Percentiles rank a stretch among this genome's conserved stretches.
These are phyloP conservation scores for Zoysia matrella DNA, from an alignment of 202 grass and related monocot species.

Conservation along the genomic window DNA sequence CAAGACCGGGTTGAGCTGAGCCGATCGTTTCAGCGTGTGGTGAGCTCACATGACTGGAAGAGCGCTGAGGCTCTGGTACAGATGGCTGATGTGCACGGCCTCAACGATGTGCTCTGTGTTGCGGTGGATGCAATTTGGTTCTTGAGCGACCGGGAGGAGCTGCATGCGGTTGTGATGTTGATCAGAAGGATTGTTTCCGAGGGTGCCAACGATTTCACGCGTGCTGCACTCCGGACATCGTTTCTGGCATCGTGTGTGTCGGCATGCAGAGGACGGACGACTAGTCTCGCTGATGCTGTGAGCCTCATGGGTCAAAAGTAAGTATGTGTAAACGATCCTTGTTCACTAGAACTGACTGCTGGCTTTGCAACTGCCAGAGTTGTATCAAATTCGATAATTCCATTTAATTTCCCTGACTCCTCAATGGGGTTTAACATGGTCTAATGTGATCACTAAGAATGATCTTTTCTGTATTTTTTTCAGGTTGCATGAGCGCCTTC, in stretches of 20 bases:
- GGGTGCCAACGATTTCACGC: constrained; percentile 88
- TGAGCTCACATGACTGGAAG: constrained; percentile 77
- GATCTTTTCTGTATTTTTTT: constrained; percentile 26
- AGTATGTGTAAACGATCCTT: constrained; percentile 10
- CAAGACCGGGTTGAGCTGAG: constrained; percentile 82
- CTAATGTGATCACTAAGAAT: background rate
- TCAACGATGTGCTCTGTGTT: constrained; percentile 88
- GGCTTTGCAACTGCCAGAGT: background rate
- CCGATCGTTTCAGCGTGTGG: constrained; percentile 68
- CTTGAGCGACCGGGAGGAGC: constrained; percentile 70
- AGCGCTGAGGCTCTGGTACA: constrained; percentile 61
- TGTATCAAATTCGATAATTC: background rate
- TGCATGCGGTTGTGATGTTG: constrained; percentile 63
- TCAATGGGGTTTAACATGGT: background rate
- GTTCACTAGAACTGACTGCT: constrained; percentile 29
- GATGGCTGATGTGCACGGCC: constrained; percentile 69
- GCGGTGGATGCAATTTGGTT: constrained; percentile 95
- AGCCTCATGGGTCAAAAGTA: constrained; percentile 97
- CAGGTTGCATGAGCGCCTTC: constrained; percentile 87
- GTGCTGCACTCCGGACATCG: constrained; percentile 79
- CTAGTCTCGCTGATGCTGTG: constrained; percentile 81
- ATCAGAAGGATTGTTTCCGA: constrained; percentile 81
- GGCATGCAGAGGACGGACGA: constrained; percentile 74
- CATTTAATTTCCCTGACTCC: background rate
- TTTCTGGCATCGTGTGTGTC: constrained; percentile 95